phyloP scores from a whole-genome alignment of 2,329 filamentous ascomycete species.

The Aspergillus niger region DNA sequence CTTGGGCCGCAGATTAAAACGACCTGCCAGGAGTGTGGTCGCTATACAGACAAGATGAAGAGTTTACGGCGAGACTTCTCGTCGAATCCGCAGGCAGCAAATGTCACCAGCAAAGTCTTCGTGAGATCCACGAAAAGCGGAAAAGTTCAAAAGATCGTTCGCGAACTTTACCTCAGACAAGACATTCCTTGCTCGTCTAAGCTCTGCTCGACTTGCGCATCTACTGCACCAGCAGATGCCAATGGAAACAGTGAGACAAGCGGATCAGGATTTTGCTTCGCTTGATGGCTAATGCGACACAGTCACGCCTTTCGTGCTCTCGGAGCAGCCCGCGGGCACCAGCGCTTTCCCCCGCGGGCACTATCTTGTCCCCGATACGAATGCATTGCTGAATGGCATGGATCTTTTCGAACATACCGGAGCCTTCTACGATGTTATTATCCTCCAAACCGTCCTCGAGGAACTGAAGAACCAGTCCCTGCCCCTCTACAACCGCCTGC shows the following conservation, averaged over 20 bases:
- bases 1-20: conserved; percentile 5
- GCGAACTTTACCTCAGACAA: conserved; percentile 91
- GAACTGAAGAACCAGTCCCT: conserved; percentile 92
- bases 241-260: conserved; percentile 65
- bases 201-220: conserved; percentile 75
- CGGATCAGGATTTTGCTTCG: conserved; percentile 1
- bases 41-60: conserved; percentile 52
- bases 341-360: conserved; percentile 82
- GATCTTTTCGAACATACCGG: conserved; percentile 91
- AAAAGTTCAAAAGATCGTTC: conserved; percentile 98
- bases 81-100: conserved; percentile 62
- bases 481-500: conserved; percentile 89
- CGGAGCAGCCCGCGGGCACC: conserved; percentile 82
- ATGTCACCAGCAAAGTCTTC: conserved; percentile 93
- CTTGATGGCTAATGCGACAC: conserved; percentile 24
- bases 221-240: conserved; percentile 75
- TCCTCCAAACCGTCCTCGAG: conserved; percentile 93
- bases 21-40: conserved; percentile 12
- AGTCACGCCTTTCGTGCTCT: conserved; percentile 85
- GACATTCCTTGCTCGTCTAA: conserved; percentile 97
- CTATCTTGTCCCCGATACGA: conserved; percentile 94
- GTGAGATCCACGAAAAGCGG: conserved; percentile 92
- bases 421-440: conserved; percentile 94
- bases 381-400: conserved; percentile 93
- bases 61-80: conserved; percentile 61